Evolutionary conservation across 2,329 filamentous ascomycete genomes (phyloP).

Genomic region (Alternaria viburni): DNA sequence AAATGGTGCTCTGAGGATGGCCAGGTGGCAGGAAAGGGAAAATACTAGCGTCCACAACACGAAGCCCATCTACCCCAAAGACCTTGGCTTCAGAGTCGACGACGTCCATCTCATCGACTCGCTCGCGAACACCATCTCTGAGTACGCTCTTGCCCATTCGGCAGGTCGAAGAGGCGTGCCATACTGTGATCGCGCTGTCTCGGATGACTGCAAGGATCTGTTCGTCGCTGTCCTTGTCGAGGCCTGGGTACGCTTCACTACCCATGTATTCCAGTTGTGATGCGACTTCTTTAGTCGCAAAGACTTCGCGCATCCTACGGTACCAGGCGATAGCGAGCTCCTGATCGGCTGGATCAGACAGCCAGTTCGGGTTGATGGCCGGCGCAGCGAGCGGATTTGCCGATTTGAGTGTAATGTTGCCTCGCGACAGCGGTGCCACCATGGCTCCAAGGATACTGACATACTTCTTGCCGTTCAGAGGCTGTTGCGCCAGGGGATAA

Average conservation of each 20-base stretch:
- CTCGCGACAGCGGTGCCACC: not conserved
- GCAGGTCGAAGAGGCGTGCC: conserved; percentile 29
- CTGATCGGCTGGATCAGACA: not conserved
- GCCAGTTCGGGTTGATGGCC: not conserved
- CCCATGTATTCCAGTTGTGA: not conserved
- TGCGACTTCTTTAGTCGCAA: not conserved
- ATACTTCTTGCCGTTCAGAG: not conserved
- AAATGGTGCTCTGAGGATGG: conserved; percentile 38
- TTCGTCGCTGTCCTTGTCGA: not conserved
- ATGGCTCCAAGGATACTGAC: not conserved
- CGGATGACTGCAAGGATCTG: conserved; percentile 41
- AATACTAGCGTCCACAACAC: conserved; percentile 43
- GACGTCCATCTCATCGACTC: conserved; percentile 36
- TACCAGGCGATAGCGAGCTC: not conserved
- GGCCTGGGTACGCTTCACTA: not conserved
- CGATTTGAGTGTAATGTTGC: not conserved
- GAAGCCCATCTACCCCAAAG: conserved; percentile 41
- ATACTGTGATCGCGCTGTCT: conserved; percentile 17
- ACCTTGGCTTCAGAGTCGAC: conserved; percentile 44
- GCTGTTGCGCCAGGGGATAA: not conserved
- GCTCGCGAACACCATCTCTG: not conserved
- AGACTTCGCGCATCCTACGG: not conserved
- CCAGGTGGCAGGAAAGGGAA: conserved; percentile 46
- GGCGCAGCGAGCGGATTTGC: not conserved
- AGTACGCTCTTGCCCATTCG: conserved; percentile 30